Evolutionary conservation across 2,329 filamentous ascomycete genomes (phyloP), one percentile per base, ranked within the genome.

Genomic region (Trichoderma citrinoviride): DNA sequence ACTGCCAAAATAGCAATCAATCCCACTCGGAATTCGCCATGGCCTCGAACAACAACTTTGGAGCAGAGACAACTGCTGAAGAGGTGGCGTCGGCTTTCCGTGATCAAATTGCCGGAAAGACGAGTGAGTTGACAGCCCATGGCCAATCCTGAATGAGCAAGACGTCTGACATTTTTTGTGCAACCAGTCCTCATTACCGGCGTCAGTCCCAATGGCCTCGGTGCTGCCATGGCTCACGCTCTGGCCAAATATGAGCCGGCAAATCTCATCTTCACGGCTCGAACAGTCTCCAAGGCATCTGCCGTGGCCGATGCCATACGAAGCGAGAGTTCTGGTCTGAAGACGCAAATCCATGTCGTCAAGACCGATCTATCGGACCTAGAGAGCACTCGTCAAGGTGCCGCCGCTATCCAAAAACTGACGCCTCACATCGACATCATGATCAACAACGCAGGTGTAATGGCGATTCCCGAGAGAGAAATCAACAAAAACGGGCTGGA

Each of bases 171-270:
- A 15, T 2, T 33, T 52, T 33, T 52, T 0, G 14, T 7, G 21
- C 23, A 19, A 14, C 1, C 17, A 66, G 64, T 66, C 37, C 52
- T 66, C 43, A 64, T 66, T 23, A 66, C 64, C 10, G 64, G 64
- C 7, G 29, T 66, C n/a, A 63, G 49, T 14, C 64, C 64, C 27
- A 63, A 63, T 44, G 57, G 64, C 7, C 57, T 66, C 5, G 64
- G 64, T n/a, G 58, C 50, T n/a, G 50, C 57, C 1, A 44, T 27
- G 14, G 57, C 64, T 23, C 25, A 55, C 17, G 49, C 64, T 33
- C 49, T 66, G 41, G 64, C 58, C 41, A 63, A 37, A 1, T 29
- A 66, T 49, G 25, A 25, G 3, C 64, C 64, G 1, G 60, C 40
- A 41, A 63, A 17, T 5, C 29, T 66, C 3, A 56, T 66, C 19